A percentile compares a stretch with the other conserved stretches of the same genome.
Evolutionary conservation across 352 stramenopile genomes (phyloP).

Genomic region (Globisporangium nunn): DNA sequence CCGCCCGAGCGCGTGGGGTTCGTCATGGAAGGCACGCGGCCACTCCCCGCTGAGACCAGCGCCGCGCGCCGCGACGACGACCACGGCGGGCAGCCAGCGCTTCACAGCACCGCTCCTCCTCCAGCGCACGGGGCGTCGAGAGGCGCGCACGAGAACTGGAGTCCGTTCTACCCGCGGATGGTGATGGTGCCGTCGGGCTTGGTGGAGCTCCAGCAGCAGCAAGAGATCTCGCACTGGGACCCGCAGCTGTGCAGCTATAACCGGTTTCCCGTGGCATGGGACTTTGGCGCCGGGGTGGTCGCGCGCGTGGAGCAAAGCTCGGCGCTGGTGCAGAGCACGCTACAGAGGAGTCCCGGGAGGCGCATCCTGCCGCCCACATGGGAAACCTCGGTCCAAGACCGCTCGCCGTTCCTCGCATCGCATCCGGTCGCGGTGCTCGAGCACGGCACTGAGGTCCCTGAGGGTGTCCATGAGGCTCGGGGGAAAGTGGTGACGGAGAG

Average conservation of each 20-base stretch:
- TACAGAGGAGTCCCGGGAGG: conserved; percentile 9
- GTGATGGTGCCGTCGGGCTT: conserved; percentile 56
- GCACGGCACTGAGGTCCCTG: neutral
- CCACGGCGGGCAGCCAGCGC: neutral
- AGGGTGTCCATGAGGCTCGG: neutral
- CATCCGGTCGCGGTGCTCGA: conserved; percentile 41
- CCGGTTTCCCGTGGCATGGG: conserved; percentile 24
- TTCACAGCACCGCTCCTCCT: neutral
- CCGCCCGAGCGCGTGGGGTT: conserved; percentile 38
- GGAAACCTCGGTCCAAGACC: conserved; percentile 27
- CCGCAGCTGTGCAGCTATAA: conserved; percentile 35
- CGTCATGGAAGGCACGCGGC: conserved; percentile 38
- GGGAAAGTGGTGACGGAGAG: neutral
- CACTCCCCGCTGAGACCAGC: conserved; percentile 18
- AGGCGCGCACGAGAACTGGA: conserved; percentile 27
- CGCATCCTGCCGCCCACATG: conserved; percentile 56
- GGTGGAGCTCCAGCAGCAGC: conserved; percentile 27
- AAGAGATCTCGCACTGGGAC: neutral
- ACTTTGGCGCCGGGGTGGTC: conserved; percentile 5
- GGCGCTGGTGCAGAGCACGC: conserved; percentile 1
- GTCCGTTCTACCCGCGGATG: conserved; percentile 40
- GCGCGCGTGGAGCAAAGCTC: neutral
- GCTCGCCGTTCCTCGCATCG: conserved; percentile 47
- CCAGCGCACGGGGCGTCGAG: conserved; percentile 2
- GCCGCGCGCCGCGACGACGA: neutral